Percentiles rank a stretch among this genome's conserved stretches.
Conservation (phyloP, 139 green algal species). For the Chlamydomonas sphaeroides region DNA sequence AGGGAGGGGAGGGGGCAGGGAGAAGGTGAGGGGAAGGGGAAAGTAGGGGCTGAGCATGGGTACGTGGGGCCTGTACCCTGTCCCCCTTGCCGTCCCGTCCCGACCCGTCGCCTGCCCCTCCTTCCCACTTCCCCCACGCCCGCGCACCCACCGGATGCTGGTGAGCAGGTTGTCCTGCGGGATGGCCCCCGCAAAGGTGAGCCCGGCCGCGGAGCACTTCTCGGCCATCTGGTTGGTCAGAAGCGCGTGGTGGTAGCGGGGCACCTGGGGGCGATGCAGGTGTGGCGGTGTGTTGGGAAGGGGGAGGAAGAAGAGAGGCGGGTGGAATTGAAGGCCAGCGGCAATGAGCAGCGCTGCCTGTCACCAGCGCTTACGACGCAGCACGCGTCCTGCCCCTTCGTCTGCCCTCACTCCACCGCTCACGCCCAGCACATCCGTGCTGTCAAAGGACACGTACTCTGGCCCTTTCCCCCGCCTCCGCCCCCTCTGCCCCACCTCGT, state of each 20-base stretch:
- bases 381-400: too few relatives aligned
- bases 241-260: not conserved
- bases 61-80: too few relatives aligned
- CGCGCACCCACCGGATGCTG: slow-evolving; percentile 58
- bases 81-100: too few relatives aligned
- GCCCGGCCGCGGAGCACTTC: slow-evolving; percentile 32
- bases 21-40: not conserved
- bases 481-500: slow-evolving; percentile 55
- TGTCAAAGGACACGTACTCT: too few relatives aligned
- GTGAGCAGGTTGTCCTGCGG: slow-evolving; percentile 65
- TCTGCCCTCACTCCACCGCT: too few relatives aligned
- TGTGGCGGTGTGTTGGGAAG: too few relatives aligned
- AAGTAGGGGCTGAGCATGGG: too few relatives aligned
- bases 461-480: not conserved
- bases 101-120: not conserved
- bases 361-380: too few relatives aligned
- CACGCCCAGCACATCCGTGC: too few relatives aligned
- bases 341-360: too few relatives aligned
- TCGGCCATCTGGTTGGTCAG: not conserved
- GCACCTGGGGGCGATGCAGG: slow-evolving; percentile 17
- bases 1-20: not conserved
- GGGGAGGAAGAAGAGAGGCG: not conserved
- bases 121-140: too few relatives aligned
- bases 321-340: too few relatives aligned
- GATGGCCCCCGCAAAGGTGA: slow-evolving; percentile 73